Base-by-base conservation (phyloP, 2,329 filamentous ascomycete genomes). In the Rhinocladiella similis region DNA sequence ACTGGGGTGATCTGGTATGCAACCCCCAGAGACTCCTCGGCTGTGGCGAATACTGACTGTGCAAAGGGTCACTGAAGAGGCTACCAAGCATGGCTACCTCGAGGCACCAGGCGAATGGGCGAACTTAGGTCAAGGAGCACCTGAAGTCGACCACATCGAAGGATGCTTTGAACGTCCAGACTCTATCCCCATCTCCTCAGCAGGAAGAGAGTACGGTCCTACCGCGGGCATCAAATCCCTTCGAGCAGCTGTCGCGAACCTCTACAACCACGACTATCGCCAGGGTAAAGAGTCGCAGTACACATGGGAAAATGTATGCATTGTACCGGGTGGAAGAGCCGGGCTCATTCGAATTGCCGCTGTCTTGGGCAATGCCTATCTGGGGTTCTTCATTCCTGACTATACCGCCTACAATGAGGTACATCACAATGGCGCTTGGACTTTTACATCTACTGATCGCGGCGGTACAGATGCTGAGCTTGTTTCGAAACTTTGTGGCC, bases 291-390 rank as follows among this genome's bases (percentile, higher is more conserved):
- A 85, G 10, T 93, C 88, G 73, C 82, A 95, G 75, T 97, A 97
- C 73, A 95, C 90, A 5, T 97, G 90, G 89, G 93, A 97, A 79
- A 97, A 97, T 72, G 93, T 97, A 16, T 92, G 90, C 72, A 96
- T 97, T 71, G 93, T 97, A 3, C 93, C 93, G 16, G 63, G 63
- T 72, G 93, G 93, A 38, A 85, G 93, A 67, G 93, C 93, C 33
- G 93, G 93, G 47, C 78, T 97, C 75, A 97, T 97, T 71, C 85
- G 93, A 66, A 97, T 97, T 71, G 93, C 93, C 18, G 93, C 93
- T 50, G 91, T 97, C 5, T 77, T 97, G 65, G 93, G 93, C 63
- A 96, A 96, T 72, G 87, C 91, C 53, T 96, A 96, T 69, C 80
- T 97, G 61, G 90, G 88, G 41, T 97, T 97, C 82, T 96, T 96